Base-by-base conservation (phyloP, 495 filamentous ascomycete genomes). In the Xylaria longipes region DNA sequence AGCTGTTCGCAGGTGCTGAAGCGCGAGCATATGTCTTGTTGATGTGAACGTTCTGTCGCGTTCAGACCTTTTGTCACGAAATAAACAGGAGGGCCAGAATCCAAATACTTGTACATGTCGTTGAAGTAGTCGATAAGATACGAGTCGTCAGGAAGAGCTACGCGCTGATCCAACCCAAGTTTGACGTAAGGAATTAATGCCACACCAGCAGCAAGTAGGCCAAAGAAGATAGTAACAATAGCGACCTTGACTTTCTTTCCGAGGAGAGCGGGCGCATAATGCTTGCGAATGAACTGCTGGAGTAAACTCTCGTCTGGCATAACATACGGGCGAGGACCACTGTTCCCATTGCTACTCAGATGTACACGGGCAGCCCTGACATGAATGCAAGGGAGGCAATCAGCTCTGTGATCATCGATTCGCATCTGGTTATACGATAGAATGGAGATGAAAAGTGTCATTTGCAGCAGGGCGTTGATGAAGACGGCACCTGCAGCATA, bases 401-500 rank as follows among this genome's bases (percentile, higher is more conserved):
- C 97, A n/a, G 93, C 93, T 41, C 95, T 89, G 35, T 91, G 86
- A 70, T 91, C 90, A 73, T 98, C 94, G 0, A 94, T 94, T 14
- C 96, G 87, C 74, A 88, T 87, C 79, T 99, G 96, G 75, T 98
- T 98, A 64, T 97, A 85, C 33, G 94, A 90, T 17, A 99, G 88
- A 2, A 98, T 92, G 15, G 96, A 91, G 48, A 98, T 88, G 74
- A 99, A 99, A 90, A 98, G 95, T 11, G 96, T 99, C 66, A 98
- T 89, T 78, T 99, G 96, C 27, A 99, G 82, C 39, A 98, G 76
- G 7, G 97, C 96, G 76, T 99, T 99, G 85, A 99, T 95, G 74
- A 98, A 91, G 14, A 99, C 97, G 7, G 96, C 96, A 43, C 96
- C 96, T 20, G 96, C 94, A 1, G 96, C 96, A 80, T 99, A 99